These are phyloP conservation scores for Cyclotella baltica DNA, from an alignment of 108 stramenopile genomes.

Conservation along the genomic window DNA sequence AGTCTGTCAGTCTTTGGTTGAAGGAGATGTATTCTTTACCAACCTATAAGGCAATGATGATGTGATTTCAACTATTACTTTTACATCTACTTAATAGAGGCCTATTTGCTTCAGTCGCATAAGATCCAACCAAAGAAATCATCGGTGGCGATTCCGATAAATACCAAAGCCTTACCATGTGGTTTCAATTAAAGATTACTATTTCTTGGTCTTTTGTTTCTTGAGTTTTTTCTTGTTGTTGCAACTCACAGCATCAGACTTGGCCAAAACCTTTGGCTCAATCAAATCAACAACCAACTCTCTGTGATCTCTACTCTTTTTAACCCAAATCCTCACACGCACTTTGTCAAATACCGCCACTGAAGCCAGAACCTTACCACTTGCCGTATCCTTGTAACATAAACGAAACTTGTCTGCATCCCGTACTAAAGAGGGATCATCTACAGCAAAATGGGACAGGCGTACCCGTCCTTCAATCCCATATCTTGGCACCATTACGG, in stretches of 20 bases:
- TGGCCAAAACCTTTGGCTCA: constrained; percentile 49
- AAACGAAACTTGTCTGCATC: constrained; percentile 70
- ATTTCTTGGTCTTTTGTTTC: constrained; percentile 38
- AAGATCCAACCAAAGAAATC: too few relatives aligned
- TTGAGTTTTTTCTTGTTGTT: constrained; percentile 30
- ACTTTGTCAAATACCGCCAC: constrained; percentile 93
- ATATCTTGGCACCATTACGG: constrained; percentile 96
- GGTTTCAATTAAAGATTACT: neutral
- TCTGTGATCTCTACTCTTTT: constrained; percentile 65
- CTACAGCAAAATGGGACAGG: constrained; percentile 54
- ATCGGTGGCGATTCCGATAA: too few relatives aligned
- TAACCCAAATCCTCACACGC: constrained; percentile 81
- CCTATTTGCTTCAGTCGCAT: too few relatives aligned
- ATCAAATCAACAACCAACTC: constrained; percentile 81
- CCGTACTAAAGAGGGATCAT: constrained; percentile 62
- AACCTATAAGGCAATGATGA: too few relatives aligned
- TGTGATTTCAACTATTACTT: too few relatives aligned
- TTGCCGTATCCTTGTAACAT: constrained; percentile 59
- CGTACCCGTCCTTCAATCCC: constrained; percentile 96
- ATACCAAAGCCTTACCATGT: too few relatives aligned
- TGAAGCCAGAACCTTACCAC: constrained; percentile 45
- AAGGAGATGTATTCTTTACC: too few relatives aligned
- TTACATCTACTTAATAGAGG: too few relatives aligned
- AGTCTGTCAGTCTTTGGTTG: too few relatives aligned
- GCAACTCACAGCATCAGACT: constrained; percentile 12